Base-by-base conservation (phyloP, 1,139 yeast genomes). In the Yamadazyma atlantica region DNA sequence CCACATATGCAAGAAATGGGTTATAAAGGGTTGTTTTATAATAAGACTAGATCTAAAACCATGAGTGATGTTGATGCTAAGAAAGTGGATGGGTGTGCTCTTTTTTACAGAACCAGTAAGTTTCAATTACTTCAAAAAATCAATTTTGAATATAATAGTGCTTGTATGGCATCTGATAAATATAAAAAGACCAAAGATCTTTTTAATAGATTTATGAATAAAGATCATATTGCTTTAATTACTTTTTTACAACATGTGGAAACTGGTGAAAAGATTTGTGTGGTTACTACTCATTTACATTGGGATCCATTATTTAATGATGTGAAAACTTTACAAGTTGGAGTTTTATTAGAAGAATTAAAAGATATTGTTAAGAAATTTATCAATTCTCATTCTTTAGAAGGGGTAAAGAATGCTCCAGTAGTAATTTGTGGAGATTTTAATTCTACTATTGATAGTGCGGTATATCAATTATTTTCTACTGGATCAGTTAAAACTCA, bases 271-370 rank as follows among this genome's bases (percentile, higher is more conserved):
- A 75, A 77, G 46, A 65, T 92, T 35, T 73, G 87, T 48, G 73
- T 88, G 32, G 89, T 85, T 3, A 92, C 90, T 53, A 90, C 98
- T 0, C 99, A 94, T 72, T 78, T 92, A 60, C 97, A 90, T 61
- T 94, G 98, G 97, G 97, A 92, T 66, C 98, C 98, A 8, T 89
- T 88, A 34, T 87, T 82, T 58, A 87, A 88, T 58, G 99, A 94
- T 66, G 99, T 94, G 42, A 94, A 94, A 63, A 80, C 97, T 7
- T 84, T 94, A 63, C 98, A 94, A 69, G 92, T 87, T 39, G 97
- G 96, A 34, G 83, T 92, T 33, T 69, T 94, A 47, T 68, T 94
- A 57, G 97, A 92, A 56, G 96, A 92, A 61, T 65, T 92, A 53
- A 94, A 88, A 56, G 66, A 65, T 2, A 61, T 83, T 31, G 63